A percentile compares a stretch with the other conserved stretches of the same genome.
phyloP scores from a whole-genome alignment of 768 basidiomycete genomes.

The Tricholoma furcatifolium region DNA sequence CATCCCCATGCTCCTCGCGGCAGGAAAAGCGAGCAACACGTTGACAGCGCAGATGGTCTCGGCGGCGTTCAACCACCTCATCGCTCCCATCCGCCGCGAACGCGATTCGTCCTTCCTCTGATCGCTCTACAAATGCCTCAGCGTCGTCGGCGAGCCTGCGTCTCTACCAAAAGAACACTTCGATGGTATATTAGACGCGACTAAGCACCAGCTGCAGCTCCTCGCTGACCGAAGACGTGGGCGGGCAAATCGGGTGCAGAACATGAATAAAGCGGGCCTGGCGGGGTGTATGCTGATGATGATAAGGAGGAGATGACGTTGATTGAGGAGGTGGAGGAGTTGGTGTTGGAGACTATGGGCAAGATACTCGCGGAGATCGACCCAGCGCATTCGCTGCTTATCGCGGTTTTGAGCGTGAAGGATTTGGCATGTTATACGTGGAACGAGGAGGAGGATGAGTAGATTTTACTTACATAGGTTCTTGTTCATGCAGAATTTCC shows the following conservation, averaged over 20 bases:
- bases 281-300: slow-evolving; percentile 16
- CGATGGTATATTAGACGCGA: slow-evolving; percentile 60
- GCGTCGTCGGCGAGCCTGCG: slow-evolving; percentile 54
- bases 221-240: slow-evolving; percentile 68
- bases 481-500: neutral
- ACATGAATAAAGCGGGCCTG: slow-evolving; percentile 20
- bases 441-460: slow-evolving; percentile 46
- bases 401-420: slow-evolving; percentile 70
- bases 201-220: slow-evolving; percentile 65
- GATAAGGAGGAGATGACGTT: slow-evolving; percentile 71
- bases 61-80: slow-evolving; percentile 65
- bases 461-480: neutral
- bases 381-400: slow-evolving; percentile 57
- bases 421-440: slow-evolving; percentile 60
- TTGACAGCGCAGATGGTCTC: slow-evolving; percentile 68
- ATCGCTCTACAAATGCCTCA: slow-evolving; percentile 71
- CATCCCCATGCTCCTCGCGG: slow-evolving; percentile 66
- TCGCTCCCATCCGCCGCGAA: slow-evolving; percentile 64
- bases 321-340: slow-evolving; percentile 82
- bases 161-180: slow-evolving; percentile 54
- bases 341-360: slow-evolving; percentile 77
- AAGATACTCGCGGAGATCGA: slow-evolving; percentile 61
- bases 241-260: slow-evolving; percentile 39
- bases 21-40: slow-evolving; percentile 63
- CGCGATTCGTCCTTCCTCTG: slow-evolving; percentile 75